Percentiles rank a stretch among this genome's conserved stretches.
These are phyloP conservation scores for Miamiensis avidus DNA, from an alignment of 169 alveolate species.

Conservation along the genomic window DNA sequence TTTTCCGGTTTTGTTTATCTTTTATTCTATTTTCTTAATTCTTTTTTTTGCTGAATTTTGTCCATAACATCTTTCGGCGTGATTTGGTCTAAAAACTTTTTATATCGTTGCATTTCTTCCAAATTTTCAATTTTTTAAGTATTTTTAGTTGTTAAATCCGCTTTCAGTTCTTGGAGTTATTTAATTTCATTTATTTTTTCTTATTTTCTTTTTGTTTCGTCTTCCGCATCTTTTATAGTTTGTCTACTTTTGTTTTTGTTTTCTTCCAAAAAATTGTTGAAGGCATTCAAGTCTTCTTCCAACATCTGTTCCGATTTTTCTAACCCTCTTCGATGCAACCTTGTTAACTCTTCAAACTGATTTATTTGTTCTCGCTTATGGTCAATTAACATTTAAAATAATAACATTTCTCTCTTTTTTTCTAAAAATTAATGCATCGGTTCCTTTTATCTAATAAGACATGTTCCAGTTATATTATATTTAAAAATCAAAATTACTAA, in stretches of 20 bases:
- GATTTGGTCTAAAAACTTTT: constrained; percentile 62
- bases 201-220: constrained; percentile 51
- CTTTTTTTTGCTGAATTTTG: constrained; percentile 22
- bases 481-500: constrained; percentile 43
- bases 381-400: constrained; percentile 70
- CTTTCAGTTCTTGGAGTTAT: constrained; percentile 44
- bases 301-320: constrained; percentile 74
- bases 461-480: constrained; percentile 52
- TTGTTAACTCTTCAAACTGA: constrained; percentile 67
- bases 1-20: constrained; percentile 8
- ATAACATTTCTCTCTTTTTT: constrained; percentile 79
- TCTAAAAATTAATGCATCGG: constrained; percentile 69
- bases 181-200: constrained; percentile 54
- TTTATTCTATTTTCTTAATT: constrained; percentile 20
- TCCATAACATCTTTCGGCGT: constrained; percentile 48
- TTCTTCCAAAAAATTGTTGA: constrained; percentile 69
- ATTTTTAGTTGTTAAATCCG: constrained; percentile 52
- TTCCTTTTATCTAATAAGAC: constrained; percentile 57
- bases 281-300: constrained; percentile 67
- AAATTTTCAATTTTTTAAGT: constrained; percentile 62
- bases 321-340: constrained; percentile 66
- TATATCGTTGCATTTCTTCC: constrained; percentile 61
- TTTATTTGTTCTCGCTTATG: constrained; percentile 68
- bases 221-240: constrained; percentile 68
- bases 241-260: constrained; percentile 60